These are phyloP conservation scores for Urochloa ruziziensis DNA, from an alignment of 176 grass and related monocot species.

Conservation along the genomic window DNA sequence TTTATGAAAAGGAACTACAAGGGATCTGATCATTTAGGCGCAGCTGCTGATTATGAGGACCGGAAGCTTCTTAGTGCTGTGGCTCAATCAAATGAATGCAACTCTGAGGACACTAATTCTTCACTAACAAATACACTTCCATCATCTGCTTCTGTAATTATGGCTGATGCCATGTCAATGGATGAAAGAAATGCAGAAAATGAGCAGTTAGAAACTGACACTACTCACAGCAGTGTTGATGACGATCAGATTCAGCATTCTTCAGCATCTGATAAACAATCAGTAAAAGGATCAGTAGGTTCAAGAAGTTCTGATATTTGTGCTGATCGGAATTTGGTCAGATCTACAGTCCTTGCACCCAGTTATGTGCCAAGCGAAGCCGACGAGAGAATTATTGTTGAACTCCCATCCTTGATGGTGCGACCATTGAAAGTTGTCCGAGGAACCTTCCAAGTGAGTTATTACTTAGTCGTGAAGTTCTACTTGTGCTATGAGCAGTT, in stretches of 20 bases:
- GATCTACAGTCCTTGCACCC: slow-evolving; percentile 64
- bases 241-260: slow-evolving; percentile 62
- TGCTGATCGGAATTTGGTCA: slow-evolving; percentile 73
- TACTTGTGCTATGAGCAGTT: not conserved
- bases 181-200: slow-evolving; percentile 84
- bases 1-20: slow-evolving; percentile 96
- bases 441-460: slow-evolving; percentile 94
- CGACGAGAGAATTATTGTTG: slow-evolving; percentile 92
- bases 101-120: slow-evolving; percentile 43
- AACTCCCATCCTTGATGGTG: slow-evolving; percentile 92
- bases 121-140: slow-evolving; percentile 55
- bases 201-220: slow-evolving; percentile 69
- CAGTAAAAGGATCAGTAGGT: slow-evolving; percentile 58
- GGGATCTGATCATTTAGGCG: slow-evolving; percentile 90
- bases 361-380: slow-evolving; percentile 81
- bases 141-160: slow-evolving; percentile 73
- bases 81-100: slow-evolving; percentile 43
- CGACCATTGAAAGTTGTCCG: slow-evolving; percentile 87
- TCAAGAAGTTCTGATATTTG: slow-evolving; percentile 64
- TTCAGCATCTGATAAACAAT: slow-evolving; percentile 54
- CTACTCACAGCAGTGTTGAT: slow-evolving; percentile 39
- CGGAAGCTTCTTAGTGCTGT: slow-evolving; percentile 53
- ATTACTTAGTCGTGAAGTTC: slow-evolving; percentile 4
- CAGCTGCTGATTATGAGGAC: slow-evolving; percentile 91
- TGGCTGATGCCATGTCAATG: slow-evolving; percentile 77